These are phyloP conservation scores for Aspergillus brunneoviolaceus DNA, from an alignment of 2,329 filamentous ascomycete species.

Conservation along the genomic window DNA sequence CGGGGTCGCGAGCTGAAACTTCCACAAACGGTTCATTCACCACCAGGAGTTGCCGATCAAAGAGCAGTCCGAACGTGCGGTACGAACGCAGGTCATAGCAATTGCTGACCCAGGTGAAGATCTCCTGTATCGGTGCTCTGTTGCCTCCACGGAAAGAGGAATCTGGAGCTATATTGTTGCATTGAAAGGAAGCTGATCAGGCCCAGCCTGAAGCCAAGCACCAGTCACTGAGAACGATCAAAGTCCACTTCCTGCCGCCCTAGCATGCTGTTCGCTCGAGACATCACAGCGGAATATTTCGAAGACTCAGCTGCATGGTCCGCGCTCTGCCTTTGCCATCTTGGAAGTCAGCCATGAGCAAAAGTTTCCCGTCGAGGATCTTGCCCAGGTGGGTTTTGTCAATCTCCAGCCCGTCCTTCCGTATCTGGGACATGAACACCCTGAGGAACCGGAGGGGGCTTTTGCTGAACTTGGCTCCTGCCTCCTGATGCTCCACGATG, in stretches of 20 bases:
- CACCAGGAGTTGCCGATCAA: no score
- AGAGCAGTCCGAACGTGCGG: no score
- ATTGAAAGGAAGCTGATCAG: background rate
- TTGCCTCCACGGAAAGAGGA: no score
- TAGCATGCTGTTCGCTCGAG: no score
- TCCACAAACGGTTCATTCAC: no score
- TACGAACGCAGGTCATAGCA: no score
- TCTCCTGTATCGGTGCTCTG: no score
- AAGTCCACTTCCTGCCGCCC: background rate
- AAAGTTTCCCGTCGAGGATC: slow-evolving; percentile 36
- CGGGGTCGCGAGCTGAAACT: no score
- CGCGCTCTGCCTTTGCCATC: background rate
- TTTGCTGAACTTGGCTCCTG: slow-evolving; percentile 30
- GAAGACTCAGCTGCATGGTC: slow-evolving; percentile 2
- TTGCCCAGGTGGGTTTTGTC: slow-evolving; percentile 48
- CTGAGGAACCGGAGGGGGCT: slow-evolving; percentile 47
- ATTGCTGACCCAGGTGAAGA: no score
- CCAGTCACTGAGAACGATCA: background rate
- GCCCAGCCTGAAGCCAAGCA: background rate
- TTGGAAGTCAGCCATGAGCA: slow-evolving; percentile 11
- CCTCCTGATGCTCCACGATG: slow-evolving; percentile 18
- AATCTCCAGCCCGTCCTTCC: slow-evolving; percentile 41
- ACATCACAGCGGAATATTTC: background rate
- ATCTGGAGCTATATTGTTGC: background rate
- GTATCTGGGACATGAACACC: slow-evolving; percentile 33